A percentile compares a stretch with the other conserved stretches of the same genome.
Evolutionary conservation across 202 grass and related monocot species (phyloP).

Genomic region (Hordeum pubiflorum): DNA sequence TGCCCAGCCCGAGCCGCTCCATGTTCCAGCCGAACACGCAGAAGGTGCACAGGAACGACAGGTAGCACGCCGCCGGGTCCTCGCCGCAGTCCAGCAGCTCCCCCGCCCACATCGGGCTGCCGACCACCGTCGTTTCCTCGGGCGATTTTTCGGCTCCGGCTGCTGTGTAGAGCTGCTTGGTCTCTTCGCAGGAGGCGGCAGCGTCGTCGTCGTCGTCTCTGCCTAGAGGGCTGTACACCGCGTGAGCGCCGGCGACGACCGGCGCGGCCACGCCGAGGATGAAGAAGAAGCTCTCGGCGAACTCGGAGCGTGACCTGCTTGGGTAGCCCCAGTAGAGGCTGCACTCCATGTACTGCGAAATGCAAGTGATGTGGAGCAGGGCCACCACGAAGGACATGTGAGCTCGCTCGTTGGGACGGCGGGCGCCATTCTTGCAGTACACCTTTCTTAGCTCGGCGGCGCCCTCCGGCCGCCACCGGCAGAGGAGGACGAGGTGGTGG

Average conservation of each 20-base stretch:
- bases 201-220: background rate
- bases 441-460: conserved; percentile 35
- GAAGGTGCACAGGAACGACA: conserved; percentile 51
- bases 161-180: background rate
- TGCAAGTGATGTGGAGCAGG: conserved; percentile 59
- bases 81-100: conserved; percentile 42
- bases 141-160: background rate
- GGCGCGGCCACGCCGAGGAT: conserved; percentile 34
- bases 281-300: conserved; percentile 52
- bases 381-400: conserved; percentile 45
- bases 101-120: conserved; percentile 38
- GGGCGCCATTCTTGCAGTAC: conserved; percentile 49
- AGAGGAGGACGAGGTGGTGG: conserved; percentile 49
- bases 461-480: conserved; percentile 39
- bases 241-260: conserved; percentile 26
- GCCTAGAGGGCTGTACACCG: conserved; percentile 55
- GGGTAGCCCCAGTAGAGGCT: conserved; percentile 42
- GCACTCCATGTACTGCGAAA: conserved; percentile 43
- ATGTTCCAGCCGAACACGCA: conserved; percentile 79
- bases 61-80: conserved; percentile 46
- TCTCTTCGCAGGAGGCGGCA: conserved; percentile 24
- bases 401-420: conserved; percentile 32
- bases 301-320: conserved; percentile 39
- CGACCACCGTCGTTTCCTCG: conserved; percentile 23
- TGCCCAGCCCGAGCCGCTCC: conserved; percentile 64